Conservation (phyloP, 164 flowering plant species). For the Tetrastigma voinierianum region DNA sequence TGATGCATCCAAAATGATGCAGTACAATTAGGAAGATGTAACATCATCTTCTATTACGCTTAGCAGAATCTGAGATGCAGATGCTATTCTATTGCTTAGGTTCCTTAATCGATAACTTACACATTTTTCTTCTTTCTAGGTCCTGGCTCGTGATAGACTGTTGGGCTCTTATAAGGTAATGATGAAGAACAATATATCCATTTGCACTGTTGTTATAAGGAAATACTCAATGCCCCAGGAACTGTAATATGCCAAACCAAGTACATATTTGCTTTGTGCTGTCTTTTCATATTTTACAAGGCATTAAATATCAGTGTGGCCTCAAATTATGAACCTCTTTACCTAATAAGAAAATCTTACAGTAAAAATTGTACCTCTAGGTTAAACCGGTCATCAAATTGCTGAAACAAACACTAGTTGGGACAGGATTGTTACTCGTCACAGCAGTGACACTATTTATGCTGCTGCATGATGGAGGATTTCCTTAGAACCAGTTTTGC, state of each 20-base stretch:
- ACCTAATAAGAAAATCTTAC: background rate
- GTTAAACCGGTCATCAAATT: constrained; percentile 90
- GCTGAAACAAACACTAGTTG: constrained; percentile 89
- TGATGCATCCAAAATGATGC: too few species aligned
- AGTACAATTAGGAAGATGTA: background rate
- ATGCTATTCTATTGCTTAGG: background rate
- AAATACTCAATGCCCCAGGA: too few species aligned
- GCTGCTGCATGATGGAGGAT: constrained; percentile 74
- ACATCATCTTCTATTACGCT: background rate
- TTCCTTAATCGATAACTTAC: background rate
- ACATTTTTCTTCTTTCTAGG: constrained; percentile 27
- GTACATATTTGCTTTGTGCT: too few species aligned
- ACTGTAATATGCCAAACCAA: too few species aligned
- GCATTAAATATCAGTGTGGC: too few species aligned
- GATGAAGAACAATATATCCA: background rate
- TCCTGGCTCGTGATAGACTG: constrained; percentile 92
- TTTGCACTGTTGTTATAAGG: too few species aligned
- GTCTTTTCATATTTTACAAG: too few species aligned
- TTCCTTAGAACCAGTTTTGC: constrained; percentile 42
- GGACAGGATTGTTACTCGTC: constrained; percentile 83
- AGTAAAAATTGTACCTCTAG: constrained; percentile 28
- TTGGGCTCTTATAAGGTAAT: constrained; percentile 88
- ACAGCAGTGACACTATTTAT: constrained; percentile 59
- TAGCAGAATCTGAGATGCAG: background rate
- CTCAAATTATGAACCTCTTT: background rate